These are phyloP conservation scores for Firmiana major DNA, from an alignment of 345 rosid genomes.

Conservation along the genomic window DNA sequence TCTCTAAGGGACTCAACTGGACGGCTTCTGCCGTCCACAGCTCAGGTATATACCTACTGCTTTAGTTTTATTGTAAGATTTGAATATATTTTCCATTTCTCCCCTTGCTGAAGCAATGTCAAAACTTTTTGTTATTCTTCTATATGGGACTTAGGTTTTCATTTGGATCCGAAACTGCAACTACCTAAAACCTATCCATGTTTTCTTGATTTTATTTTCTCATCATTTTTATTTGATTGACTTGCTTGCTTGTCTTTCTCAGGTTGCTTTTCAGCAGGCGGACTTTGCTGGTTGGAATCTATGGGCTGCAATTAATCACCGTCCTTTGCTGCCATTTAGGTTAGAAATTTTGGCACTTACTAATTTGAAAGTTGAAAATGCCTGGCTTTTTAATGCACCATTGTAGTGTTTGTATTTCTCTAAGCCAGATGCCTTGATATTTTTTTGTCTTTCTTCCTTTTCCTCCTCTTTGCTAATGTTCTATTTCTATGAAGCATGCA, in stretches of 20 bases:
- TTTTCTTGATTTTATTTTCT: not conserved
- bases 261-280: conserved; percentile 99
- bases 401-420: conserved; percentile 1
- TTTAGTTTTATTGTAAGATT: not conserved
- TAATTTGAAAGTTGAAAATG: not conserved
- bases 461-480: not conserved
- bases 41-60: conserved; percentile 51
- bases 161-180: not conserved
- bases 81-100: not conserved
- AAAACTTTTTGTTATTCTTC: not conserved
- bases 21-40: conserved; percentile 84
- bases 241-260: conserved; percentile 21
- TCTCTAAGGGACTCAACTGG: conserved; percentile 72
- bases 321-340: conserved; percentile 92
- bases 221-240: not conserved
- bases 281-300: conserved; percentile 96
- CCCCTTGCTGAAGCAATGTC: not conserved
- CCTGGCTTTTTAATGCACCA: not conserved
- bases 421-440: not conserved
- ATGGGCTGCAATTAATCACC: conserved; percentile 91
- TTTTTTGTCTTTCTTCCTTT: not conserved
- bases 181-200: not conserved
- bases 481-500: not conserved
- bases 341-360: conserved; percentile 15
- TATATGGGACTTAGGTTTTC: not conserved